These are phyloP conservation scores for Agroathelia rolfsii DNA, from an alignment of 1,284 basidiomycete species.

Conservation along the genomic window DNA sequence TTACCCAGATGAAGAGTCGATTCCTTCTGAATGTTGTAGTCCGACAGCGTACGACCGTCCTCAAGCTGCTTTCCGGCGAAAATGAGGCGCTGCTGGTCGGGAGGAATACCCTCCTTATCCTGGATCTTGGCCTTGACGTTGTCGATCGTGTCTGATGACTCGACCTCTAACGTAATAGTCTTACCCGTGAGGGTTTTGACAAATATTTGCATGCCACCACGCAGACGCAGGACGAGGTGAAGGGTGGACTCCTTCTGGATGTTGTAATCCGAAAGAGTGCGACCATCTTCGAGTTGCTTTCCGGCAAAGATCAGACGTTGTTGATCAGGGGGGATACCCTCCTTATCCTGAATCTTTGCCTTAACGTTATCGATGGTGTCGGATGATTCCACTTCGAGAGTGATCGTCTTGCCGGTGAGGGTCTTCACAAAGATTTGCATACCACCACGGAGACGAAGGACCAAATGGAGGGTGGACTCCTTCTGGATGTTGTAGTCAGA, in stretches of 20 bases:
- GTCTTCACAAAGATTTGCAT: slow-evolving; percentile 89
- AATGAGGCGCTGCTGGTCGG: slow-evolving; percentile 79
- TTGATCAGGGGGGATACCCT: slow-evolving; percentile 73
- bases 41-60: slow-evolving; percentile 67
- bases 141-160: slow-evolving; percentile 85
- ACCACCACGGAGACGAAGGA: slow-evolving; percentile 80
- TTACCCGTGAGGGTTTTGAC: slow-evolving; percentile 76
- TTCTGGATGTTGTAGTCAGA: slow-evolving; percentile 80
- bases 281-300: slow-evolving; percentile 77
- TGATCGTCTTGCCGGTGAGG: slow-evolving; percentile 91
- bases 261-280: slow-evolving; percentile 76
- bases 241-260: slow-evolving; percentile 70
- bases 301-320: slow-evolving; percentile 79
- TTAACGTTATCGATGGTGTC: slow-evolving; percentile 88
- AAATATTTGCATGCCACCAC: slow-evolving; percentile 70
- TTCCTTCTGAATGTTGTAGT: slow-evolving; percentile 74
- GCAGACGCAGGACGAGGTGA: slow-evolving; percentile 60
- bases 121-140: slow-evolving; percentile 83
- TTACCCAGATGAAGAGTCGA: slow-evolving; percentile 51
- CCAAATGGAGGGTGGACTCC: slow-evolving; percentile 75
- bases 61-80: slow-evolving; percentile 79
- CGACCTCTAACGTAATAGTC: slow-evolving; percentile 83
- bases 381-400: slow-evolving; percentile 85
- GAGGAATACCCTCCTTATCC: slow-evolving; percentile 78
- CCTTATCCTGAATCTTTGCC: slow-evolving; percentile 78